Evolutionary conservation across 2,329 filamentous ascomycete species (phyloP).

Genomic region (Sarocladium kiliense): DNA sequence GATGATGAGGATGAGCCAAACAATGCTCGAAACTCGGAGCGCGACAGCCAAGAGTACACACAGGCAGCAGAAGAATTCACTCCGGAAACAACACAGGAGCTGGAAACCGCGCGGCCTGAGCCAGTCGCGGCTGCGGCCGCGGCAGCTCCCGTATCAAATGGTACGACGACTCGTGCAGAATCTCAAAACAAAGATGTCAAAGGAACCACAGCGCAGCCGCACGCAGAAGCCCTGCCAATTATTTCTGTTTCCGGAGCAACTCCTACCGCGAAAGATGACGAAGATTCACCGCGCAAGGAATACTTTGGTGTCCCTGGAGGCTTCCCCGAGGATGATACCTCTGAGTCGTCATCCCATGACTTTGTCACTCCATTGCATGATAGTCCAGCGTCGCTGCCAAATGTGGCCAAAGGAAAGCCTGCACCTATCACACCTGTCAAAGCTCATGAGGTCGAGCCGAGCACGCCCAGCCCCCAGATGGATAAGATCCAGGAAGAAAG

Average conservation of each 20-base stretch:
- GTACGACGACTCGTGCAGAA: background rate
- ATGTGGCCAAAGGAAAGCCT: background rate
- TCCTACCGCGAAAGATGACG: constrained; percentile 23
- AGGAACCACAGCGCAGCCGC: background rate
- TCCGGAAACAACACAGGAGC: constrained; percentile 11
- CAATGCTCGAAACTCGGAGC: background rate
- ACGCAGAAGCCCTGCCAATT: constrained; percentile 26
- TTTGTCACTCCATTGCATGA: background rate
- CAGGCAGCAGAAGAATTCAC: constrained; percentile 5
- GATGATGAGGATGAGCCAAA: constrained; percentile 22
- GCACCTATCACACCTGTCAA: constrained; percentile 7
- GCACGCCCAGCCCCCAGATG: constrained; percentile 20
- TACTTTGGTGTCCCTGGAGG: constrained; percentile 53
- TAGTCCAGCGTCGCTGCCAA: background rate
- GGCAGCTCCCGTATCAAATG: background rate
- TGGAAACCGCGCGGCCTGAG: background rate
- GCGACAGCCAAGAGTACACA: background rate
- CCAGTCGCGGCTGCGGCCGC: background rate
- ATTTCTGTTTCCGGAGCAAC: constrained; percentile 42
- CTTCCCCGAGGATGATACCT: constrained; percentile 42
- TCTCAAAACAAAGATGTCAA: background rate
- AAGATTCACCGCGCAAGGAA: constrained; percentile 21
- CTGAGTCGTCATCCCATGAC: constrained; percentile 12
- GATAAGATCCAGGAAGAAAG: constrained; percentile 32
- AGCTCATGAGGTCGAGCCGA: constrained; percentile 5